A percentile compares a stretch with the other conserved stretches of the same genome.
Evolutionary conservation across 331 rosid species (phyloP).

Genomic region (Malus hybrid): DNA sequence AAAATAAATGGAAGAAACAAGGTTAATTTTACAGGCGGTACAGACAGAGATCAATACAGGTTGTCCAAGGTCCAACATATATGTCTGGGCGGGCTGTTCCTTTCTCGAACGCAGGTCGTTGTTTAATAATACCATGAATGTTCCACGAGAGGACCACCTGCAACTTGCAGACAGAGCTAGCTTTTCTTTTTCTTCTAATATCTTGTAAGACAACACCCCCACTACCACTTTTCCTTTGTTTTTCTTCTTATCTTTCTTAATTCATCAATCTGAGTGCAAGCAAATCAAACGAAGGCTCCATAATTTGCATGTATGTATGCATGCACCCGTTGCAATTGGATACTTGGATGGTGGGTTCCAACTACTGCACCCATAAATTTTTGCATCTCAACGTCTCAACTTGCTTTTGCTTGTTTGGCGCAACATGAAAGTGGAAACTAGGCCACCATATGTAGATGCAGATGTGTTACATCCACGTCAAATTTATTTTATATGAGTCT

Average conservation of each 20-base stretch:
- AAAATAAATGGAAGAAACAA: background rate
- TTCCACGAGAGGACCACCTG: slow-evolving; percentile 23
- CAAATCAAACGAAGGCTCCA: background rate
- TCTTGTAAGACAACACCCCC: background rate
- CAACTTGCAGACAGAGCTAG: background rate
- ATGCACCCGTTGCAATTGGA: background rate
- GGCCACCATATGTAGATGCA: background rate
- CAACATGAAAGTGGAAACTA: background rate
- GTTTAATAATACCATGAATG: slow-evolving; percentile 17
- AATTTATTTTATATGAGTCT: no score
- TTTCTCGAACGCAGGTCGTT: background rate
- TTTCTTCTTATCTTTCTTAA: slow-evolving; percentile 8
- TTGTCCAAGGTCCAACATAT: background rate
- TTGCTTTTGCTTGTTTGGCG: background rate
- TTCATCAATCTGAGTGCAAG: background rate
- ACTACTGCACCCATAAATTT: background rate
- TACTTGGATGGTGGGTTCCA: background rate
- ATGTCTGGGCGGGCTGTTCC: background rate
- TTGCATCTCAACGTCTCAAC: background rate
- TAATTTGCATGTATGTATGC: background rate
- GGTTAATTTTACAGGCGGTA: background rate
- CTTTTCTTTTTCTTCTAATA: background rate
- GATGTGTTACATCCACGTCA: background rate
- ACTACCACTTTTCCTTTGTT: slow-evolving; percentile 4
- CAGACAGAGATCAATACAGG: background rate